phyloP scores from a whole-genome alignment of 2,329 filamentous ascomycete genomes.

The Didymellaceae sp. region DNA sequence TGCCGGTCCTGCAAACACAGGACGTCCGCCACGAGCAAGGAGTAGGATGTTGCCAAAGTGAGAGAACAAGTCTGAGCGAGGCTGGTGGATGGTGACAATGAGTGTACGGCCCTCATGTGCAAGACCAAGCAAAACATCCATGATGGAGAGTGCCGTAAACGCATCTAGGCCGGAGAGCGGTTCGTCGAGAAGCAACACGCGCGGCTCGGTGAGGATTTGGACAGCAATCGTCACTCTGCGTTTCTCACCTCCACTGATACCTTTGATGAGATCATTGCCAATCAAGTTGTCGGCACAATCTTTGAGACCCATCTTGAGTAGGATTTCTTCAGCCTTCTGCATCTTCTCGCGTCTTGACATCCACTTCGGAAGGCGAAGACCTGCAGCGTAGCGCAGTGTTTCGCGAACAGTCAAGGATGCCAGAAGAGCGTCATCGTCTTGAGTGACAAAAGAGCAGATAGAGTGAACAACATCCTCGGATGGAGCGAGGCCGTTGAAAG shows the following conservation, averaged over 20 bases:
- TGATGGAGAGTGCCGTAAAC: conserved; percentile 76
- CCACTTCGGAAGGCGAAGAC: conserved; percentile 71
- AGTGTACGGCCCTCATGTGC: conserved; percentile 76
- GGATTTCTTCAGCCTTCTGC: conserved; percentile 71
- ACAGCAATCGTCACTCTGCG: conserved; percentile 78
- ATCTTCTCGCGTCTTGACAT: conserved; percentile 73
- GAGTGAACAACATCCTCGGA: conserved; percentile 73
- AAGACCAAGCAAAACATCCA: conserved; percentile 71
- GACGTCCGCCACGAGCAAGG: conserved; percentile 71
- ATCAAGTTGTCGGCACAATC: conserved; percentile 79
- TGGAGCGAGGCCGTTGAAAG: conserved; percentile 73
- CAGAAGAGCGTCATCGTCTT: conserved; percentile 77
- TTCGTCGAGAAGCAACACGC: conserved; percentile 75
- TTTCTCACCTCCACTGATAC: conserved; percentile 81
- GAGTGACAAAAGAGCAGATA: conserved; percentile 77
- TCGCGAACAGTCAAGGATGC: conserved; percentile 78
- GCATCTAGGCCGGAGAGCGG: conserved; percentile 79
- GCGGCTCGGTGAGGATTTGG: conserved; percentile 77
- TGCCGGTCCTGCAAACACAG: conserved; percentile 71
- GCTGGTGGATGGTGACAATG: conserved; percentile 80
- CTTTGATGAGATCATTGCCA: conserved; percentile 74
- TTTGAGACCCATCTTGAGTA: conserved; percentile 77
- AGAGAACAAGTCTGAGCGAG: conserved; percentile 73
- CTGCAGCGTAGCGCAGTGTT: conserved; percentile 71
- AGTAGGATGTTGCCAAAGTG: conserved; percentile 76